Base-by-base conservation (phyloP, 768 basidiomycete species). In the Hysterangium stoloniferum region DNA sequence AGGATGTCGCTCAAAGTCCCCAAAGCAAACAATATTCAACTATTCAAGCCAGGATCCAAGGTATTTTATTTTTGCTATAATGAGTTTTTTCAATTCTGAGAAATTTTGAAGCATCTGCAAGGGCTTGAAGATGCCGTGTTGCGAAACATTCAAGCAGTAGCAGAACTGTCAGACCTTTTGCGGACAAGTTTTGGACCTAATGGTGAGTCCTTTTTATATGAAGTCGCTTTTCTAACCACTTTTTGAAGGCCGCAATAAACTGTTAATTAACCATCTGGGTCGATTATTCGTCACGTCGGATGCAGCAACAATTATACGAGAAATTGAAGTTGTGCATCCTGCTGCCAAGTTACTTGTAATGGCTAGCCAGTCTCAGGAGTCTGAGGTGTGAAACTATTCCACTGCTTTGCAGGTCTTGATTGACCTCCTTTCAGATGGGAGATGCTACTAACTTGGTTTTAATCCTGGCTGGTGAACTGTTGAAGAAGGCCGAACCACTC, bases 281-380 rank as follows among this genome's bases (percentile, higher is more conserved):
- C 78, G 83, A 66, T 76, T 97, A 33, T 98, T 98, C 68, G 94
- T 98, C 54, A 99, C 96, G 29, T 95, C 92, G 41, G 95, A 99
- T 78, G 95, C 96, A 8, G 96, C 96, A 11, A 98, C 95, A 52
- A 98, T 99, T 68, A 92, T 99, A 61, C 79, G 86, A 57, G 96
- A 99, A 71, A 83, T 98, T 62, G 96, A 99, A 64, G 92, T 99
- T 51, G 92, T 98, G 13, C 96, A 99, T 67, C 96, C 96, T 1
- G 96, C 95, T 4, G 96, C 94, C 28, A 99, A 98, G 64, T 73
- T 99, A n/a, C 71, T 98, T n/a, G 95, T 97, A 12, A 96, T 97
- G 92, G 91, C 93, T 24, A 90, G 88, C 24, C 93, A 97, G 62
- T 89, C 95, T 11, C 96, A 98, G 65, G 96, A 97, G 65, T 66